These are phyloP conservation scores for Spergularia marina DNA, from an alignment of 148 eudicot genomes.

Conservation along the genomic window DNA sequence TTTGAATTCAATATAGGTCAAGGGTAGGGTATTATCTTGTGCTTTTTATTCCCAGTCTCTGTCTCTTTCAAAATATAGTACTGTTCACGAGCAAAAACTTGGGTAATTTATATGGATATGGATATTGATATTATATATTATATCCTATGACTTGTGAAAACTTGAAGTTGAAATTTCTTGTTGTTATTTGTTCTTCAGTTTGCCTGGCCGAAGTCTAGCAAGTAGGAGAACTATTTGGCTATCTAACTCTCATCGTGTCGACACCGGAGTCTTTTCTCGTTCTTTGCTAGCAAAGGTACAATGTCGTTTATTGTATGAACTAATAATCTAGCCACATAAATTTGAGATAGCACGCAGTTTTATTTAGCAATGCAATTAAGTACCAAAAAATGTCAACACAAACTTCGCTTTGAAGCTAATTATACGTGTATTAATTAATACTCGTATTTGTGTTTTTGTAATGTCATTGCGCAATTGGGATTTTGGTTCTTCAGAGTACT, in stretches of 20 bases:
- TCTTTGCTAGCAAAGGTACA: conserved; percentile 62
- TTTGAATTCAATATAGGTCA: conserved; percentile 45
- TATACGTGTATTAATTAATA: too few relatives aligned
- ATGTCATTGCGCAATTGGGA: neutral
- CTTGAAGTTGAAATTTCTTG: too few relatives aligned
- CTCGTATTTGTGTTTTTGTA: neutral
- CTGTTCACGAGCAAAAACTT: neutral
- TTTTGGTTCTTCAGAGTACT: conserved; percentile 55
- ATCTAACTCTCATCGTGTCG: conserved; percentile 43
- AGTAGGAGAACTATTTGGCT: conserved; percentile 47
- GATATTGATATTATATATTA: too few relatives aligned
- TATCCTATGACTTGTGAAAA: too few relatives aligned
- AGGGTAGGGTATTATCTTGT: conserved; percentile 29
- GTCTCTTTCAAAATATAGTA: too few relatives aligned
- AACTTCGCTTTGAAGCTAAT: too few relatives aligned
- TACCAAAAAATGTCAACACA: too few relatives aligned
- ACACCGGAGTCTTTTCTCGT: conserved; percentile 48
- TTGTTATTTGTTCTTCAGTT: conserved; percentile 23
- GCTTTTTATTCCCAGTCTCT: too few relatives aligned
- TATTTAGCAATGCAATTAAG: too few relatives aligned
- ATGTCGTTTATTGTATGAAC: too few relatives aligned
- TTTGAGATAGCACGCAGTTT: too few relatives aligned
- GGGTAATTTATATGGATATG: too few relatives aligned
- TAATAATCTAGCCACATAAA: neutral
- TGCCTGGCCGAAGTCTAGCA: conserved; percentile 56